phyloP scores from a whole-genome alignment of 2,329 filamentous ascomycete genomes.

The Fusarium chuoi region DNA sequence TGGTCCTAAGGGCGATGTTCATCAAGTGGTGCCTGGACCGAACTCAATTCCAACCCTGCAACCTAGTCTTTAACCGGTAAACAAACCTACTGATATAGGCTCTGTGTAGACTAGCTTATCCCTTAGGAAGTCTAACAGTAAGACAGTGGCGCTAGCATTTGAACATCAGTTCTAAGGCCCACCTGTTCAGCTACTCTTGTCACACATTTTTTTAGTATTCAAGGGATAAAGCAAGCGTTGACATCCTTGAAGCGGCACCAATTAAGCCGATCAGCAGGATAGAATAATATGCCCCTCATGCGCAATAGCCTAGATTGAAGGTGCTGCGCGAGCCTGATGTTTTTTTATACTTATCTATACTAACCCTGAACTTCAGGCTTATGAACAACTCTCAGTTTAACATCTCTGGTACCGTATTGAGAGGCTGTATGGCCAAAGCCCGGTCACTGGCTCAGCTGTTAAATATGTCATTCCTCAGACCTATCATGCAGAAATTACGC shows the following conservation, averaged over 20 bases:
- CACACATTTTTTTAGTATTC: fast-evolving
- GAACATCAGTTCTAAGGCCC: fast-evolving
- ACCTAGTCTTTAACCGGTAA: background rate
- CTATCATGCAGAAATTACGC: too few species aligned
- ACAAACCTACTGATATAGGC: background rate
- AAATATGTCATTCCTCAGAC: too few species aligned
- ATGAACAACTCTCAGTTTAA: too few species aligned
- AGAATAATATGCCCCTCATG: too few species aligned
- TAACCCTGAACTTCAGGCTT: too few species aligned
- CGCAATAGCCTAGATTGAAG: too few species aligned
- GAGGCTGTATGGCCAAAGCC: too few species aligned
- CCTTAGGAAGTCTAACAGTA: background rate
- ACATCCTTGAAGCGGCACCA: background rate
- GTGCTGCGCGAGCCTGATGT: too few species aligned
- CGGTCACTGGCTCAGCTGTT: too few species aligned
- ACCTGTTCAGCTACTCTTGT: background rate
- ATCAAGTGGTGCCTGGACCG: background rate
- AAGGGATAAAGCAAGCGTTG: background rate
- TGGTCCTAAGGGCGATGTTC: background rate
- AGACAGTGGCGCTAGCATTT: background rate
- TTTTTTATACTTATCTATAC: too few species aligned
- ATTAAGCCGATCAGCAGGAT: too few species aligned
- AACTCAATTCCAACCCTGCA: background rate
- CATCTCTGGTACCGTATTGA: too few species aligned
- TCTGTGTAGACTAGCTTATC: background rate